A percentile compares a stretch with the other conserved stretches of the same genome.
Evolutionary conservation across 208 protist species (phyloP).

Genomic region (Phytomonas francai): DNA sequence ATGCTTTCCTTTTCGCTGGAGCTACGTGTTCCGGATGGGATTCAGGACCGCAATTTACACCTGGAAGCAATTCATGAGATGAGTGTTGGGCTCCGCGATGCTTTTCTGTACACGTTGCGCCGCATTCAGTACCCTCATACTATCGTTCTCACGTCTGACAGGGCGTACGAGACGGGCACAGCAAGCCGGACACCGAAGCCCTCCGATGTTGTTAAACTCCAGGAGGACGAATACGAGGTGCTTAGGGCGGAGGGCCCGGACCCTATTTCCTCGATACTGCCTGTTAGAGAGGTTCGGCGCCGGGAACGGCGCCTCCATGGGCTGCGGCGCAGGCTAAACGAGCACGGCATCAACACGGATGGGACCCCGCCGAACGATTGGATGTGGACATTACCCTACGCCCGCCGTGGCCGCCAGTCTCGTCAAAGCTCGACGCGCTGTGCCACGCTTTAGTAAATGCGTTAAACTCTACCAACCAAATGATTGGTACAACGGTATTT

Average conservation of each 20-base stretch:
- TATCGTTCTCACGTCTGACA: not conserved
- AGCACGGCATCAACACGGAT: not conserved
- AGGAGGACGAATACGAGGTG: slow-evolving; percentile 22
- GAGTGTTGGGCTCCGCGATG: slow-evolving; percentile 46
- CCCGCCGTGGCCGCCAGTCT: not conserved
- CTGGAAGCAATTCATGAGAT: slow-evolving; percentile 22
- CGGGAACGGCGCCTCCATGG: not conserved
- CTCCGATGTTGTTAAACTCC: slow-evolving; percentile 12
- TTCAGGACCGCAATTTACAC: slow-evolving; percentile 21
- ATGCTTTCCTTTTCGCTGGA: slow-evolving; percentile 20
- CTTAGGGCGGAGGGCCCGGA: not conserved
- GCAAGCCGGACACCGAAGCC: not conserved
- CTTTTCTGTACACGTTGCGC: slow-evolving; percentile 42
- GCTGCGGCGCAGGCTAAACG: not conserved
- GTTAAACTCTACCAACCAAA: no score
- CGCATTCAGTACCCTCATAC: slow-evolving; percentile 11
- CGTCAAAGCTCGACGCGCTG: not conserved
- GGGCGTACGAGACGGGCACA: not conserved
- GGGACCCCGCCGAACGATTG: not conserved
- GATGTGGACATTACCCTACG: not conserved
- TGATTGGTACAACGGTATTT: no score
- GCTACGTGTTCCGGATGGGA: slow-evolving; percentile 15
- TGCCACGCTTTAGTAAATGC: not conserved
- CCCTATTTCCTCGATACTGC: not conserved
- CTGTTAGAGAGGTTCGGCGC: not conserved